Conservation (phyloP, 257 asterid species). For the Prunella vulgaris region DNA sequence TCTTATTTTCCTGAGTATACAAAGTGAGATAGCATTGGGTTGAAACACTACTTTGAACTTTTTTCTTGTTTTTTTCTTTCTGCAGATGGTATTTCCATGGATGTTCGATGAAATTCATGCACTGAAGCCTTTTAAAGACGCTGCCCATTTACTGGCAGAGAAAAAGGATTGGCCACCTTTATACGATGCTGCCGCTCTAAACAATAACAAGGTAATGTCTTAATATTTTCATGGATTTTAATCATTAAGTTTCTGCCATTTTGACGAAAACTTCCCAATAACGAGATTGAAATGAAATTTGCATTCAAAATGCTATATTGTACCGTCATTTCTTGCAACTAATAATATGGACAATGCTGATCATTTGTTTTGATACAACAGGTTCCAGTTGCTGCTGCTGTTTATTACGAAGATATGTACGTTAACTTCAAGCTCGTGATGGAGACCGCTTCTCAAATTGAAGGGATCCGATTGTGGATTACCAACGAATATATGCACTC, state of each 20-base stretch:
- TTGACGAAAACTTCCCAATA: not conserved
- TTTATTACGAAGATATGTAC: constrained; percentile 84
- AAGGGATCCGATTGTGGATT: constrained; percentile 79
- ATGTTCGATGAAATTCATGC: constrained; percentile 81
- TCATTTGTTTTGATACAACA: constrained; percentile 18
- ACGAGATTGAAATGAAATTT: not conserved
- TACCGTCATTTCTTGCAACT: not conserved
- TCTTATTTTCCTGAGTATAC: not conserved
- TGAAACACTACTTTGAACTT: not conserved
- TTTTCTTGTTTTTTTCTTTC: constrained; percentile 17
- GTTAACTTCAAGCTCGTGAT: constrained; percentile 79
- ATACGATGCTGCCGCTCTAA: constrained; percentile 49
- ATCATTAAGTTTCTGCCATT: not conserved
- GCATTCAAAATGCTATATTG: not conserved
- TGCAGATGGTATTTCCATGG: constrained; percentile 95
- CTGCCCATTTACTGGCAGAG: constrained; percentile 69
- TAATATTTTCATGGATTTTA: not conserved
- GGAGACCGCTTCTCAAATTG: constrained; percentile 75
- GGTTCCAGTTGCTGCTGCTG: constrained; percentile 98
- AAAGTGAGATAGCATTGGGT: not conserved
- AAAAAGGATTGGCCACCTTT: constrained; percentile 90
- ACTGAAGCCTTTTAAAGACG: constrained; percentile 74
- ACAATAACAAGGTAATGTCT: constrained; percentile 61
- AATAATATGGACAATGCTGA: not conserved
- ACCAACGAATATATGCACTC: constrained; percentile 97